Base-by-base conservation (phyloP, 306 rosid genomes). In the Prunus campanulata region DNA sequence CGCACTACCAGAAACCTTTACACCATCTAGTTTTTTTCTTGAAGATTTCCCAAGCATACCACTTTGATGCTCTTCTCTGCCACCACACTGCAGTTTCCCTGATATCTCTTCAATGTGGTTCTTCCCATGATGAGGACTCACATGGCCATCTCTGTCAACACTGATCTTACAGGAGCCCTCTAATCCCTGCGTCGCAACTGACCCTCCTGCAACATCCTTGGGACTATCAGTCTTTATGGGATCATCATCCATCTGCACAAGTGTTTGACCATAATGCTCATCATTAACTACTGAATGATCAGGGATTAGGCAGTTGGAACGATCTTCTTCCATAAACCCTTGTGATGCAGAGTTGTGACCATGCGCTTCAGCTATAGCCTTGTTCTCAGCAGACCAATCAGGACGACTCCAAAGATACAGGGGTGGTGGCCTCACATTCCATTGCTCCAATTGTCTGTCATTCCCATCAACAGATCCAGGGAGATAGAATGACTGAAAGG, bases 401-500 rank as follows among this genome's bases (percentile, higher is more conserved):
- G 62, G 83, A 74, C 70, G 93, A 57, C 97, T 91, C 97, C 98
- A 94, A 61, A 94, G 90, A 78, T 74, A 90, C 18, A 92, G 91
- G 19, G 86, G 75, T 11, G 98, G 97, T 5, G 96, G 55, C 72
- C 3, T 85, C 19, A 71, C 10, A 83, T 92, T 91, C 91, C 91
- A 91, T 55, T 91, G 93, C 2, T 89, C 97, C 74, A 89, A 77
- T 82, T 86, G 96, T 74, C 79, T 89, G 80, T 90, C 89, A 39
- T 86, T 83, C 27, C 68, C 66, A 81, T 87, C 83, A 75, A 89
- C 83, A 50, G 97, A 92, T 77, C 97, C 98, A 9, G 97, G 95
- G 29, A 94, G 87, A 92, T 92, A 91, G 89, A 91, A 94, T 42
- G 98, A 86, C 98, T 94, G 84, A 47, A 83, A 74, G 62, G 70